Evolutionary conservation across 169 alveolate species (phyloP), one percentile per base, ranked within the genome.

Genomic region (Plasmodium malariae): DNA sequence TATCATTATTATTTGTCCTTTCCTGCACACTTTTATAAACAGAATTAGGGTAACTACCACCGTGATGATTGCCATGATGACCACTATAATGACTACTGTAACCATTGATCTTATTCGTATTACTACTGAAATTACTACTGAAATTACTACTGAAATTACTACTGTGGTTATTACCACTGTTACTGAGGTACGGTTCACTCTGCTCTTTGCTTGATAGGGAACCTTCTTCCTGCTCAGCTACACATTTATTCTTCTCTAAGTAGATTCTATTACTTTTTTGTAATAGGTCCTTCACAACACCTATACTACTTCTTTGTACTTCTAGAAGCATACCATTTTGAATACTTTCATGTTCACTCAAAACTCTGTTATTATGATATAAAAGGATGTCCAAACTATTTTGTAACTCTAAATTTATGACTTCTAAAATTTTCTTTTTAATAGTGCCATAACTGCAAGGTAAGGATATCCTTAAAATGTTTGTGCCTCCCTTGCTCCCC

Each of bases 301-400:
- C 63, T 28, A 80, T 51, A 26, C 28, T 63, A 70, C 85, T 80
- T 70, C 90, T 54, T 71, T 80, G 90, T 3, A 80, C 28, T 67
- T 80, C 90, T 17, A 80, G 34, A 11, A 80, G 36, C 90, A 80
- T 80, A n/a, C 28, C 85, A 65, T 63, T 65, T 37, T 80, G 70
- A 30, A 80, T 80, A 43, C 90, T 80, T 80, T 80, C 90, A 67
- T 80, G 67, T 80, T 80, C 90, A 21, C 83, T 80, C 30, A 80
- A 51, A 17, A 80, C 54, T 34, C 57, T 67, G 43, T 80, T 80
- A 32, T 80, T 80, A 62, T 80, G 83, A 70, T 80, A 80, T 36
- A 80, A 57, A n/a, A 80, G 85, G 4, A 80, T 65, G 14, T 80
- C 90, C 30, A 80, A 65, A 32, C 26, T 80, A 40, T 67, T 80